Base-by-base conservation (phyloP, 768 basidiomycete species). In the Leccinum subtestaceum region DNA sequence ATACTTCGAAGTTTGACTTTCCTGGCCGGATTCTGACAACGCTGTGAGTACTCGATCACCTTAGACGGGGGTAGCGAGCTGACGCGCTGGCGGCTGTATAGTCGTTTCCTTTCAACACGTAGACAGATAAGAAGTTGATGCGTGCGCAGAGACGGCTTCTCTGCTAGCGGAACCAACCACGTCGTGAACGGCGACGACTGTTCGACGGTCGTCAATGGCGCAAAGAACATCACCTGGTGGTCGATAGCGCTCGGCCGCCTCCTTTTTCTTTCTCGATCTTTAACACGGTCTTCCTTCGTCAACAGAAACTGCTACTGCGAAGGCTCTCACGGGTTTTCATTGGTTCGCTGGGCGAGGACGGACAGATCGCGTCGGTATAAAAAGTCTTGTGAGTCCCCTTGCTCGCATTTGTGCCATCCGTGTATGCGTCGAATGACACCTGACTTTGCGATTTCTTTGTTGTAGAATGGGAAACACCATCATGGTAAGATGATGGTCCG, bases 141-240 rank as follows among this genome's bases (percentile, higher is more conserved):
- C 27, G 3, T 17, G 2, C 21, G 27, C 17, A 49, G 25, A 13
- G 15, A 49, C 8, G 48, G 48, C 12, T 29, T 48, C 7, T 27
- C 19, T 2, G 52, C 47, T 29, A 19, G 52, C 15, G 46, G 52
- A 54, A 54, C 57, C 8, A 40, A 59, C 21, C 67, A 78, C 59
- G 73, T 88, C 43, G 74, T 77, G 52, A 86, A 85, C 55, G 85
- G 84, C 4, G 85, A 86, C 56, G 85, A 87, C 65, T 87, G 85
- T 52, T 65, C 86, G 21, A 82, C 85, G 3, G 81, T 86, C 46
- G 79, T 80, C 1, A 84, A 71, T 63, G 83, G 83, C 12, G 81
- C 82, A 2, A 80, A 78, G 59, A 81, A 84, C 57, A 82, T 86
- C 46, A 74, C 76, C 57, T 85, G 80, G 71, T 70, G 76, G 78